A percentile compares a stretch with the other conserved stretches of the same genome.
phyloP scores from a whole-genome alignment of 441 rosid species.

The Sinapis alba region DNA sequence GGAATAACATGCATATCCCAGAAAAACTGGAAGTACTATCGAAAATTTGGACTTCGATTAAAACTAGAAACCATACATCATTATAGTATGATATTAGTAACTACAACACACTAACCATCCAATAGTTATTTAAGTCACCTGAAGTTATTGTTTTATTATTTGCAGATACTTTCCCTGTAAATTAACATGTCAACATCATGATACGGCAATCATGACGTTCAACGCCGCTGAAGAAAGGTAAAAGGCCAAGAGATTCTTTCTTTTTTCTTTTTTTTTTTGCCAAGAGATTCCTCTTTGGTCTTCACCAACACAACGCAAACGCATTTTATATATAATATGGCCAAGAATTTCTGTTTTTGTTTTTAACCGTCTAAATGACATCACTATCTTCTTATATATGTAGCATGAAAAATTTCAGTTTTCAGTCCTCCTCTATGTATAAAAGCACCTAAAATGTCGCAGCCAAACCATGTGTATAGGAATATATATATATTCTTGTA shows the following conservation, averaged over 20 bases:
- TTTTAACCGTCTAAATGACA: background rate
- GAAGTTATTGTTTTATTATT: background rate
- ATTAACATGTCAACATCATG: constrained; percentile 24
- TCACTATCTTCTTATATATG: constrained; percentile 9
- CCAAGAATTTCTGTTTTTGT: background rate
- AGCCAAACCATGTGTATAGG: background rate
- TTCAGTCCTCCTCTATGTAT: background rate
- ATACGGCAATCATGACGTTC: constrained; percentile 37
- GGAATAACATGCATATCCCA: background rate
- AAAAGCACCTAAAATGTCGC: background rate
- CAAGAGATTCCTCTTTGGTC: constrained; percentile 31
- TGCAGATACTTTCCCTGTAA: background rate
- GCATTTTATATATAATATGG: constrained; percentile 6
- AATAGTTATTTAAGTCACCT: background rate
- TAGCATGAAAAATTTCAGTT: background rate
- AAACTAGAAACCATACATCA: background rate
- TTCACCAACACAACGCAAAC: constrained; percentile 29
- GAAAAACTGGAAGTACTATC: background rate
- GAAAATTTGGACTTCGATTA: background rate
- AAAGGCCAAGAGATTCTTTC: constrained; percentile 17
- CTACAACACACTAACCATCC: background rate
- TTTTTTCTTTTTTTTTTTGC: too few species aligned
- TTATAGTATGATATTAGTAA: background rate
- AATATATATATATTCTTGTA: background rate
- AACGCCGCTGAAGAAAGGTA: constrained; percentile 26